These are phyloP conservation scores for Penicillium goetzii DNA, from an alignment of 495 filamentous ascomycete species.

Conservation along the genomic window DNA sequence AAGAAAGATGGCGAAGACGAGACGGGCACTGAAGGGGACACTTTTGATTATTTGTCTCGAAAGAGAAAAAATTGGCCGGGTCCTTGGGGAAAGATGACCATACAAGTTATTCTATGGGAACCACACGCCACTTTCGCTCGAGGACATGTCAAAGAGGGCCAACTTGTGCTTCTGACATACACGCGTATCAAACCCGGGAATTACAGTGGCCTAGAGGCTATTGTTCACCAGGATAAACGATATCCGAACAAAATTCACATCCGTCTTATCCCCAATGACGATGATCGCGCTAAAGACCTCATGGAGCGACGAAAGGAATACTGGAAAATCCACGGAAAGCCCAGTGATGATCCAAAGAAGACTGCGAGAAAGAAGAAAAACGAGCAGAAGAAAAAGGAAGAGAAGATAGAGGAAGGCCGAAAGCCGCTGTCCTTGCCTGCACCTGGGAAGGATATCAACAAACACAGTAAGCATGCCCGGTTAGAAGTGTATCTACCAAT, in stretches of 20 bases:
- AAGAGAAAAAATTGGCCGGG: slow-evolving; percentile 66
- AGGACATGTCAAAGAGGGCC: slow-evolving; percentile 56
- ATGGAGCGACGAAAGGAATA: slow-evolving; percentile 66
- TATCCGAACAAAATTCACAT: slow-evolving; percentile 59
- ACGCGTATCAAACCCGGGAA: slow-evolving; percentile 65
- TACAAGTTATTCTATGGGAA: slow-evolving; percentile 74
- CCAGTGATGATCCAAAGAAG: slow-evolving; percentile 40
- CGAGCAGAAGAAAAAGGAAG: slow-evolving; percentile 34
- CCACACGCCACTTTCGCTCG: slow-evolving; percentile 64
- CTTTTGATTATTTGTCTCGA: slow-evolving; percentile 46
- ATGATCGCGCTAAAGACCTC: slow-evolving; percentile 61
- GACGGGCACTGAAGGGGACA: slow-evolving; percentile 52
- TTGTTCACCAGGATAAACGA: slow-evolving; percentile 63
- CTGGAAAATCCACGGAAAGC: slow-evolving; percentile 46
- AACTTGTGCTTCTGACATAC: slow-evolving; percentile 70
- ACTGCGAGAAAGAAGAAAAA: slow-evolving; percentile 37
- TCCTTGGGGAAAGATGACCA: slow-evolving; percentile 72
- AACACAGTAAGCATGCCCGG: slow-evolving; percentile 35
- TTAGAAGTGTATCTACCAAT: background rate
- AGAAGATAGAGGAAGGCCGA: slow-evolving; percentile 43
- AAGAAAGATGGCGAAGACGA: slow-evolving; percentile 39
- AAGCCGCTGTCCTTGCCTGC: slow-evolving; percentile 26
- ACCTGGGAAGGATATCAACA: slow-evolving; percentile 44
- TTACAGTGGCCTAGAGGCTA: slow-evolving; percentile 67
- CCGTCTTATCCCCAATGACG: slow-evolving; percentile 43